A percentile compares a stretch with the other conserved stretches of the same genome.
Conservation (phyloP, 2,329 filamentous ascomycete species). For the Plectosphaerella cucumerina region DNA sequence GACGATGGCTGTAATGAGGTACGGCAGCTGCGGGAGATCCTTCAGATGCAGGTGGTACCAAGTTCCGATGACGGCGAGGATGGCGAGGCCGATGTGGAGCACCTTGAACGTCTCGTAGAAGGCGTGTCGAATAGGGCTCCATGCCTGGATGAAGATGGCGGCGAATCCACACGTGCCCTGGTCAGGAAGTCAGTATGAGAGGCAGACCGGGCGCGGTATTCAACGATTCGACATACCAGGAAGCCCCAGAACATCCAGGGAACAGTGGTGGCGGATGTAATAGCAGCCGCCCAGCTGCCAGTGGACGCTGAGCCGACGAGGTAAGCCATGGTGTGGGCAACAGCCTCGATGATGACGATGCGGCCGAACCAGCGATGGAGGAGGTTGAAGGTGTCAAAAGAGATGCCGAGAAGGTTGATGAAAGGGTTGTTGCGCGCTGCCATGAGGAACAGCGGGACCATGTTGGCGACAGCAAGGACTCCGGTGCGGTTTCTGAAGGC, state of each 20-base stretch:
- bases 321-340: conserved; percentile 63
- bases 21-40: conserved; percentile 49
- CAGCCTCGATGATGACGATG: conserved; percentile 65
- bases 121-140: conserved; percentile 68
- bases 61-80: conserved; percentile 55
- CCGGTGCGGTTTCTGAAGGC: conserved; percentile 66
- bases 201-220: background rate
- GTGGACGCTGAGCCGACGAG: conserved; percentile 36
- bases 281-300: conserved; percentile 44
- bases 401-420: conserved; percentile 66
- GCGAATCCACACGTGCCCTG: conserved; percentile 58
- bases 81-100: conserved; percentile 62
- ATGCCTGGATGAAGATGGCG: conserved; percentile 62
- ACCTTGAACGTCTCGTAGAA: conserved; percentile 78
- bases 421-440: conserved; percentile 76
- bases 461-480: conserved; percentile 68
- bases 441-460: conserved; percentile 71
- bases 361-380: conserved; percentile 78
- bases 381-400: conserved; percentile 80
- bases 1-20: conserved; percentile 58
- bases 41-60: conserved; percentile 63
- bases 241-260: conserved; percentile 58
- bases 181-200: conserved; percentile 8
- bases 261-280: conserved; percentile 27
- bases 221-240: conserved; percentile 44